Conservation (phyloP, 352 stramenopile species). For the Thalassiosira ordinaria region DNA sequence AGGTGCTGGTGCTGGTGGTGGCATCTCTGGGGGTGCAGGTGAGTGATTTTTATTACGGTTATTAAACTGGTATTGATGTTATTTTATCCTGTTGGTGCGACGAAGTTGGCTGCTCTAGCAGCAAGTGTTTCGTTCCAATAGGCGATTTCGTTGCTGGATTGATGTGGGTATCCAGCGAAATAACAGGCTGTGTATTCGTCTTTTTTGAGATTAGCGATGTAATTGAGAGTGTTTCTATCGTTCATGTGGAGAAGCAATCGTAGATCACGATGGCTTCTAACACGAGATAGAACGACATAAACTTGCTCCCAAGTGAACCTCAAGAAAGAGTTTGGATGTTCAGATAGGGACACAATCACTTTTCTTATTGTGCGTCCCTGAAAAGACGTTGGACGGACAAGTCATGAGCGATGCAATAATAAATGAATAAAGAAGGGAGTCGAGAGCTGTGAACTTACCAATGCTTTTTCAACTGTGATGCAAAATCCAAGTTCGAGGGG, state of each 20-base stretch:
- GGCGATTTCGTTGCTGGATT: conserved; percentile 9
- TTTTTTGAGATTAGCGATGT: conserved; percentile 28
- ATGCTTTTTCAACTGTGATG: conserved; percentile 1
- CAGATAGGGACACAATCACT: conserved; percentile 15
- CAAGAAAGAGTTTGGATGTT: conserved; percentile 11
- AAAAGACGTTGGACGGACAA: background rate
- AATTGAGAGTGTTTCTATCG: conserved; percentile 23
- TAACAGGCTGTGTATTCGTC: conserved; percentile 12
- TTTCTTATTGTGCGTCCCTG: conserved; percentile 16
- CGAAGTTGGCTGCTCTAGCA: background rate
- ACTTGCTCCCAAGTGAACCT: conserved; percentile 3
- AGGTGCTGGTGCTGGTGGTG: no score
- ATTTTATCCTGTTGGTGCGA: no score
- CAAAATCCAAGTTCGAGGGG: conserved; percentile 1
- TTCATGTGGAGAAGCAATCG: conserved; percentile 4
- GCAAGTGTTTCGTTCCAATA: conserved; percentile 13
- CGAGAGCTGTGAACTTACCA: no score
- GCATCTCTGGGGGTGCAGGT: no score
- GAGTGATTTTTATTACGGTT: no score
- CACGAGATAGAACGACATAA: background rate
- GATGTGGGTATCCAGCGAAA: conserved; percentile 12
- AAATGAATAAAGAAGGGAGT: no score
- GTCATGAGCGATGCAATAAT: background rate
- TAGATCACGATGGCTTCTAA: background rate
- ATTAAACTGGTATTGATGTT: no score